Evolutionary conservation across 73 alveolate species (phyloP), one percentile per base, ranked within the genome.

Genomic region (Tetrahymena elliotti): DNA sequence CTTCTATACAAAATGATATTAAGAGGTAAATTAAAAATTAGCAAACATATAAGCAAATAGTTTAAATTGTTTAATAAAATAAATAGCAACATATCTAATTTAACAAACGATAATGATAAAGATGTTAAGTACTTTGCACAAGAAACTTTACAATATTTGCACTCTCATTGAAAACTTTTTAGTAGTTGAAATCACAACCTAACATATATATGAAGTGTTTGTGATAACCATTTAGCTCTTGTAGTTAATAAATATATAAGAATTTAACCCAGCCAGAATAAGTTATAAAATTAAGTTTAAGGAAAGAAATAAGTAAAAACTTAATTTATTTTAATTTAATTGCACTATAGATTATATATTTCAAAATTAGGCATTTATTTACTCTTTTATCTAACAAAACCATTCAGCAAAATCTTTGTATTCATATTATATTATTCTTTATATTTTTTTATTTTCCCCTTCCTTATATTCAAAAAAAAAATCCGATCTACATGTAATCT

Each of bases 111-210:
- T 93, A 82, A 98, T 13, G 99, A 98, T 94, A 97, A 96, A 92
- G 99, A 98, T 95, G 99, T 98, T 33, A 96, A 95, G 47, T 97
- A 97, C 94, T 98, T 93, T 93, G 99, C 99, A 35, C 84, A 95
- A 33, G 99, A 95, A 36, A 98, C 99, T 12, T 96, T 97, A 84
- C 88, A 93, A 94, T 95, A 94, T 93, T 95, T 88, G 94, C 88
- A 68, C 36, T 68, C 88, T 31, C 88, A 68, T 68, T 68, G 88
- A 68, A 68, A 68, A 68, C 11, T 36, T 68, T 22, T 31, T 1
- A 68, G 88, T 31, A 22, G 22, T n/a, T 68, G 88, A 68, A 68
- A 31, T 31, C 34, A n/a, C 88, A n/a, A 68, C 34, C 11, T 31
- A 18, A 31, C 34, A 27, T 4, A 1, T 68, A n/a, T 18, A 7